Conservation (phyloP, 2,329 filamentous ascomycete species). For the Dendryphion nanum region DNA sequence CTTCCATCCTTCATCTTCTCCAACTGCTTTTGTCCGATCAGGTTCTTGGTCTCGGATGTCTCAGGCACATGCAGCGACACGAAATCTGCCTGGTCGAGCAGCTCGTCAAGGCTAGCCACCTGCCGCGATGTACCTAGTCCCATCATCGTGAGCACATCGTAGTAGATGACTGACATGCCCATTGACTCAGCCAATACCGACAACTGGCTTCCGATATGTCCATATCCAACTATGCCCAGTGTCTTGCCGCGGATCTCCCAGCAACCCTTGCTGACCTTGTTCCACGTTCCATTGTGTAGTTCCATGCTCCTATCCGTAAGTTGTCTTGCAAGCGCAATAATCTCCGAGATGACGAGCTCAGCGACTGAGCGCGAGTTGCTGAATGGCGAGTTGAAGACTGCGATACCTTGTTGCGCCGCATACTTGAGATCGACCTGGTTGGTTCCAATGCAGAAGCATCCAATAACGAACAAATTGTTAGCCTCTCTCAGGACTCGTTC, state of each 20-base stretch:
- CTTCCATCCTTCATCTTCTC: conserved; percentile 87
- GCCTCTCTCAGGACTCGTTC: conserved; percentile 81
- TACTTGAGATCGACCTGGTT: conserved; percentile 89
- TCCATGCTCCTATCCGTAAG: conserved; percentile 90
- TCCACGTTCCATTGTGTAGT: conserved; percentile 93
- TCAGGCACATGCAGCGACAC: conserved; percentile 94
- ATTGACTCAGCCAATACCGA: conserved; percentile 95
- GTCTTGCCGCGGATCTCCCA: conserved; percentile 99
- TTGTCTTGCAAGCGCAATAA: conserved; percentile 88
- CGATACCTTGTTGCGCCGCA: conserved; percentile 81
- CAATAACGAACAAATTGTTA: conserved; percentile 91
- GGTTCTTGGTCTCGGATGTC: conserved; percentile 84
- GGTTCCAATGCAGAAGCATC: conserved; percentile 98
- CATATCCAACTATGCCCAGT: conserved; percentile 92
- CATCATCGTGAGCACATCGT: conserved; percentile 93
- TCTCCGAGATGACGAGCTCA: conserved; percentile 91
- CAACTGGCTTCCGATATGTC: conserved; percentile 93
- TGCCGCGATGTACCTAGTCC: conserved; percentile 84
- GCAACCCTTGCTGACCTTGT: conserved; percentile 94
- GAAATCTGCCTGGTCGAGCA: conserved; percentile 82
- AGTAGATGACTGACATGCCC: conserved; percentile 98
- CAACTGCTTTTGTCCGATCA: conserved; percentile 80
- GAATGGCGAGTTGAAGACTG: conserved; percentile 98
- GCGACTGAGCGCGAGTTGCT: conserved; percentile 96
- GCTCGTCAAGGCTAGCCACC: conserved; percentile 71